These are phyloP conservation scores for Turnera subulata DNA, from an alignment of 345 rosid genomes.

Conservation along the genomic window DNA sequence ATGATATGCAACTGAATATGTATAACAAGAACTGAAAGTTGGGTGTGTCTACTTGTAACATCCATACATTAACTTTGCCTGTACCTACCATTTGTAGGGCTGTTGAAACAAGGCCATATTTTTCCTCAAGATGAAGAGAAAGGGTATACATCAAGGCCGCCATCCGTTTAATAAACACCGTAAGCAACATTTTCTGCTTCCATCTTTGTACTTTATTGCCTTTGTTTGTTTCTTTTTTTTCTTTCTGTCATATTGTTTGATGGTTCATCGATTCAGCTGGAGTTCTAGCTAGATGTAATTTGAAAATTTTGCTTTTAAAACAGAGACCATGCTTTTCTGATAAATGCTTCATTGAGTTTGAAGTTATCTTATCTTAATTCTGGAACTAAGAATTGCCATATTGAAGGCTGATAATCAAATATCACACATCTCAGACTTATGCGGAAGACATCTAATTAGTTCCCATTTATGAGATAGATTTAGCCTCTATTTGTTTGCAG, in stretches of 20 bases:
- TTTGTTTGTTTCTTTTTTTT: background rate
- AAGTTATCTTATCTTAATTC: background rate
- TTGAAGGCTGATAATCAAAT: too few relatives aligned
- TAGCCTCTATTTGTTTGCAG: background rate
- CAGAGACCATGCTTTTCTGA: too few relatives aligned
- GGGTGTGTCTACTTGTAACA: too few relatives aligned
- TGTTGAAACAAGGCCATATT: too few relatives aligned
- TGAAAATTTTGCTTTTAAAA: background rate
- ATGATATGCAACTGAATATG: too few relatives aligned
- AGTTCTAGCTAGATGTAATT: background rate
- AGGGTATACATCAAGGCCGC: slow-evolving; percentile 43
- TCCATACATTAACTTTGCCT: too few relatives aligned
- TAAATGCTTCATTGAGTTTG: too few relatives aligned
- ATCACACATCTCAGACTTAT: background rate
- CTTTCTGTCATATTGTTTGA: background rate
- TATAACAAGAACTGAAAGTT: too few relatives aligned
- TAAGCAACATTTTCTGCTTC: slow-evolving; percentile 35
- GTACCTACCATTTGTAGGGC: too few relatives aligned
- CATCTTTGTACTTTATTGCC: background rate
- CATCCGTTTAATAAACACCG: slow-evolving; percentile 52
- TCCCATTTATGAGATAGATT: background rate
- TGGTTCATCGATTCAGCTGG: background rate
- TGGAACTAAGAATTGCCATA: background rate
- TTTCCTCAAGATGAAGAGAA: slow-evolving; percentile 28
- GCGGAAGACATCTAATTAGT: background rate